These are phyloP conservation scores for Limonium bicolor DNA, from an alignment of 148 eudicot genomes.

Conservation along the genomic window DNA sequence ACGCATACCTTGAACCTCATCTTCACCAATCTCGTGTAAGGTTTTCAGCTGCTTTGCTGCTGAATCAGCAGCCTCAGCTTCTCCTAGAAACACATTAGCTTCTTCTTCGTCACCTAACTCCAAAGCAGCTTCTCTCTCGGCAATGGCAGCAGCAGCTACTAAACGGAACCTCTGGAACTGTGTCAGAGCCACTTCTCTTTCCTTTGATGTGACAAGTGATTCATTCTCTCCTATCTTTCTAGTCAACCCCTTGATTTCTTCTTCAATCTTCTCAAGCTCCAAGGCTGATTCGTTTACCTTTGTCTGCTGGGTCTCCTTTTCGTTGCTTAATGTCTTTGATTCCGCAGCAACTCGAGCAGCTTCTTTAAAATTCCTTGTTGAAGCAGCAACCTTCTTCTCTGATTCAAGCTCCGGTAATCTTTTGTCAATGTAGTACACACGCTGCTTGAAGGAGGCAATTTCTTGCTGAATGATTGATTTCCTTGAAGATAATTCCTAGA, in stretches of 20 bases:
- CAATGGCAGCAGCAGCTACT: conserved; percentile 28
- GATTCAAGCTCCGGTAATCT: conserved; percentile 69
- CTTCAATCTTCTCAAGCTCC: conserved; percentile 32
- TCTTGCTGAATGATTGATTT: conserved; percentile 55
- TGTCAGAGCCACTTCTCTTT: conserved; percentile 43
- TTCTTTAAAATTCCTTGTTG: conserved; percentile 66
- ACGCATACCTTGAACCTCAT: conserved; percentile 20
- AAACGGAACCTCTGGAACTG: conserved; percentile 45
- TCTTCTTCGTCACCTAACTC: conserved; percentile 54
- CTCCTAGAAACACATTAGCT: conserved; percentile 51
- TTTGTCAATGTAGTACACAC: conserved; percentile 49
- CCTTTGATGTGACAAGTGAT: conserved; percentile 30
- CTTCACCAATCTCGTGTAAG: conserved; percentile 19
- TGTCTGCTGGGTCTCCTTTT: conserved; percentile 30
- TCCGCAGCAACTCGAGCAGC: conserved; percentile 69
- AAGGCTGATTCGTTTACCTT: conserved; percentile 20
- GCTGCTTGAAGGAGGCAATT: conserved; percentile 38
- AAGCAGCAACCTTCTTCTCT: conserved; percentile 72
- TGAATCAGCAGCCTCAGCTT: conserved; percentile 48
- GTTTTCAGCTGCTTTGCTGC: conserved; percentile 48
- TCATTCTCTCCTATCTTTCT: conserved; percentile 34
- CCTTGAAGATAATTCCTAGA: conserved; percentile 47
- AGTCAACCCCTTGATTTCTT: conserved; percentile 27
- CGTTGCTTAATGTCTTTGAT: conserved; percentile 40
- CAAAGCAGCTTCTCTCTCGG: conserved; percentile 50